Percentiles rank a stretch among this genome's conserved stretches.
Conservation (phyloP, 2,329 filamentous ascomycete genomes). For the Aspergillus viridinutans region DNA sequence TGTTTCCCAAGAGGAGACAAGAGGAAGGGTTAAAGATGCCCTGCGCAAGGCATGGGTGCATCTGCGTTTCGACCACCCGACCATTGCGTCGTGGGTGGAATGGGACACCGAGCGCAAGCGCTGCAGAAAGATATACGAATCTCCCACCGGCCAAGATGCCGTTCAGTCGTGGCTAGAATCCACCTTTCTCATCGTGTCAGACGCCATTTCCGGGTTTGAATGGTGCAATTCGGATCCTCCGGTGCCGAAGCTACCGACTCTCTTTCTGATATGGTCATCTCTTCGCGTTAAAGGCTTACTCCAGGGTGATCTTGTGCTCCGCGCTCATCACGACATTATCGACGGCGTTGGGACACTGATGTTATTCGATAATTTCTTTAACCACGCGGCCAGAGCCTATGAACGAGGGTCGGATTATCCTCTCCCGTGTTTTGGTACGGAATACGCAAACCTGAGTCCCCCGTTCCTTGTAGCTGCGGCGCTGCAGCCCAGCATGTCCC, state of each 20-base stretch:
- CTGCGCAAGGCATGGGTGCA: constrained; percentile 19
- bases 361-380: constrained; percentile 17
- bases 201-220: constrained; percentile 12
- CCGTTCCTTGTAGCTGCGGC: constrained; percentile 18
- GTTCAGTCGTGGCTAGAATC: constrained; percentile 13
- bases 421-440: constrained; percentile 13
- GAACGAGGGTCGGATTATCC: constrained; percentile 2
- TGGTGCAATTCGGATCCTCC: constrained; percentile 25
- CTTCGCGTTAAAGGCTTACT: not conserved
- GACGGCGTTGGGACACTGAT: constrained; percentile 21
- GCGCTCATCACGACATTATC: constrained; percentile 20
- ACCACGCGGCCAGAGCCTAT: constrained; percentile 10
- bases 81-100: constrained; percentile 21
- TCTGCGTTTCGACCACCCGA: constrained; percentile 21
- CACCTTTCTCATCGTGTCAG: constrained; percentile 15
- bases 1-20: not conserved
- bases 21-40: constrained; percentile 5
- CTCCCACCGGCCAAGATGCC: not conserved
- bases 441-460: constrained; percentile 20
- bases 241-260: constrained; percentile 18
- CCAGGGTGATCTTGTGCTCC: constrained; percentile 17
- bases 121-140: constrained; percentile 21
- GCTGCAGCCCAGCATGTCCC: constrained; percentile 7
- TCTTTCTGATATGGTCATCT: constrained; percentile 17
- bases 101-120: constrained; percentile 6